Conservation (phyloP, 2,329 filamentous ascomycete species). For the Trichoderma atroviride region DNA sequence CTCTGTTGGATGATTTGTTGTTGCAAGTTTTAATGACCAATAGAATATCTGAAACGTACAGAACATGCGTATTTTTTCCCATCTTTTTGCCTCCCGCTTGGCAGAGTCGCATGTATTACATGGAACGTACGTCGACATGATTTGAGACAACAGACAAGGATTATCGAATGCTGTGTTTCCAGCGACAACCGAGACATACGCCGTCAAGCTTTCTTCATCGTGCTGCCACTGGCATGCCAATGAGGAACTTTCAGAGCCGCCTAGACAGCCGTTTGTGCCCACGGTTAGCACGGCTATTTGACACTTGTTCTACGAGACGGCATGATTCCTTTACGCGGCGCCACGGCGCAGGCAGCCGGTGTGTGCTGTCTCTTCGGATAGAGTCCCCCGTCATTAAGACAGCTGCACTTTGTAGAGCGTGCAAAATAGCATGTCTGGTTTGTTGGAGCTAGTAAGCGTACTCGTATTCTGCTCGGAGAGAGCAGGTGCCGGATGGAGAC, state of each 20-base stretch:
- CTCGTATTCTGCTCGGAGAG: neutral
- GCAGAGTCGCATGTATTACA: neutral
- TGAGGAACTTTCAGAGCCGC: neutral
- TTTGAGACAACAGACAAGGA: neutral
- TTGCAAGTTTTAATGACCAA: neutral
- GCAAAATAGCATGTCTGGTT: neutral
- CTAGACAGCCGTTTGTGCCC: neutral
- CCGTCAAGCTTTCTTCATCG: neutral
- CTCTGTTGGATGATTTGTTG: neutral
- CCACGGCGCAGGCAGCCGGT: neutral
- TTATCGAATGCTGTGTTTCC: neutral
- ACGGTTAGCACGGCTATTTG: neutral
- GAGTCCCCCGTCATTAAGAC: neutral
- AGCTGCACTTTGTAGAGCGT: neutral
- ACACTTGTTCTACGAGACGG: neutral
- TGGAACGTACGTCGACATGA: neutral
- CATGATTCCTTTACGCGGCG: neutral
- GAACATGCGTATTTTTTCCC: neutral
- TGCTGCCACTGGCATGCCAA: neutral
- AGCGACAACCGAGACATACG: constrained; percentile 3
- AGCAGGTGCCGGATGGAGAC: neutral
- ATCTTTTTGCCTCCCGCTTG: neutral
- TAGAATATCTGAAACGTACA: neutral
- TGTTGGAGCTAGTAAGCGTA: neutral
- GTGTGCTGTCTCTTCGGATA: neutral